These are phyloP conservation scores for Naganishia antarctica DNA, from an alignment of 768 basidiomycete species.

Conservation along the genomic window DNA sequence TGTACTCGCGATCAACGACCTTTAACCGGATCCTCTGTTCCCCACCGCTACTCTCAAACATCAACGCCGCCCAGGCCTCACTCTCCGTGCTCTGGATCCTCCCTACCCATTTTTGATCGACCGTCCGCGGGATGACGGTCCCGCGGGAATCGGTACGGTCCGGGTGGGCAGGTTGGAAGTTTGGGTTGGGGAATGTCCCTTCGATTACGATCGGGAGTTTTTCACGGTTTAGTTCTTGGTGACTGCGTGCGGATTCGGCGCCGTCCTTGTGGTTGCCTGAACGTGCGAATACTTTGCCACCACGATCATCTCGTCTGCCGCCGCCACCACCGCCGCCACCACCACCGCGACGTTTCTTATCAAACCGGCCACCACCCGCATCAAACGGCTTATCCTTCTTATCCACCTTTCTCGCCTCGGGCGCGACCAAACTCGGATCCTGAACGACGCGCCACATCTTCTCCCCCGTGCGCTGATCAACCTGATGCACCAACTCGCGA, in stretches of 20 bases:
- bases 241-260: not conserved
- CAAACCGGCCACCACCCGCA: not conserved
- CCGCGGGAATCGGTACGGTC: not conserved
- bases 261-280: slow-evolving; percentile 16
- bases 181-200: slow-evolving; percentile 15
- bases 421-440: slow-evolving; percentile 22
- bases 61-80: slow-evolving; percentile 7
- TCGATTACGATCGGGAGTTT: slow-evolving; percentile 21
- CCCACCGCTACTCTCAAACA: not conserved
- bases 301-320: not conserved
- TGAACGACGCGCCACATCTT: slow-evolving; percentile 18
- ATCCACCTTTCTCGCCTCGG: slow-evolving; percentile 4
- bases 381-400: not conserved
- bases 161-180: not conserved
- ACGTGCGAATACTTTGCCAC: slow-evolving; percentile 5
- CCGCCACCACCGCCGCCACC: slow-evolving; percentile 4
- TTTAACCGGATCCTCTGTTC: not conserved
- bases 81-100: slow-evolving; percentile 1
- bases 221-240: slow-evolving; percentile 21
- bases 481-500: slow-evolving; percentile 3
- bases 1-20: slow-evolving; percentile 13
- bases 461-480: slow-evolving; percentile 20
- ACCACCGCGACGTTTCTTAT: not conserved
- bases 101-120: slow-evolving; percentile 14
- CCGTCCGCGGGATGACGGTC: not conserved